Percentiles rank a stretch among this genome's conserved stretches.
Conservation (phyloP, 2,329 filamentous ascomycete species). For the Fusarium brachygibbosum region DNA sequence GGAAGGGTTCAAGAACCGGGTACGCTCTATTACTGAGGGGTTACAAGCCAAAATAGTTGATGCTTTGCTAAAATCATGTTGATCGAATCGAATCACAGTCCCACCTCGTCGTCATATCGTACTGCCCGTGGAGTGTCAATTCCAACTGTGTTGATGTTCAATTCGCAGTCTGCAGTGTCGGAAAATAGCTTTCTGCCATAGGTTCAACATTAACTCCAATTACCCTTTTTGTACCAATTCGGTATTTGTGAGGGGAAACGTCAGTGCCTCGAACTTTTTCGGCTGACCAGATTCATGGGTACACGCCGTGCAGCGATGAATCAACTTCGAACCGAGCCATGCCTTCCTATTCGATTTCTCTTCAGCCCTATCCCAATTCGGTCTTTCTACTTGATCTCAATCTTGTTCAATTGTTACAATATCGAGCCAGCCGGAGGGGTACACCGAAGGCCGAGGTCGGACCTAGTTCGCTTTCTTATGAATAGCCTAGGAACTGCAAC, state of each 20-base stretch:
- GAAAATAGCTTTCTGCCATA: not conserved
- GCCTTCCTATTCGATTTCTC: conserved; percentile 38
- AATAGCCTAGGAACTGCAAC: conserved; percentile 26
- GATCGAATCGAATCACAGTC: not conserved
- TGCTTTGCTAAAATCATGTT: not conserved
- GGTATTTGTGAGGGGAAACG: conserved; percentile 27
- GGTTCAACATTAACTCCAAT: conserved; percentile 4
- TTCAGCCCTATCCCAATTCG: conserved; percentile 44
- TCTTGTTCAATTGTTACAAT: conserved; percentile 27
- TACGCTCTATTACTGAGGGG: conserved; percentile 16
- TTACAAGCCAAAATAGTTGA: conserved; percentile 11
- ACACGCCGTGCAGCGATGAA: conserved; percentile 10
- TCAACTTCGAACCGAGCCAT: conserved; percentile 21
- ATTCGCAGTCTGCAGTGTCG: too few relatives aligned
- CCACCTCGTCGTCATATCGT: not conserved
- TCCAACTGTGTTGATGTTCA: not conserved
- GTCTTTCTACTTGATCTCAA: conserved; percentile 26
- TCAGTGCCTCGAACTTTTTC: conserved; percentile 15
- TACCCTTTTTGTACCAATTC: conserved; percentile 3
- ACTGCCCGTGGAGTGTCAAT: not conserved
- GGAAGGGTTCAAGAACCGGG: conserved; percentile 15
- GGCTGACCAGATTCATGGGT: conserved; percentile 9
- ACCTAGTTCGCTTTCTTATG: conserved; percentile 35
- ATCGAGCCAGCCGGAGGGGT: conserved; percentile 33
- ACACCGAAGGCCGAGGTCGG: conserved; percentile 49